Evolutionary conservation across 805 yeast species (phyloP).

Genomic region (Candida tammaniensis): DNA sequence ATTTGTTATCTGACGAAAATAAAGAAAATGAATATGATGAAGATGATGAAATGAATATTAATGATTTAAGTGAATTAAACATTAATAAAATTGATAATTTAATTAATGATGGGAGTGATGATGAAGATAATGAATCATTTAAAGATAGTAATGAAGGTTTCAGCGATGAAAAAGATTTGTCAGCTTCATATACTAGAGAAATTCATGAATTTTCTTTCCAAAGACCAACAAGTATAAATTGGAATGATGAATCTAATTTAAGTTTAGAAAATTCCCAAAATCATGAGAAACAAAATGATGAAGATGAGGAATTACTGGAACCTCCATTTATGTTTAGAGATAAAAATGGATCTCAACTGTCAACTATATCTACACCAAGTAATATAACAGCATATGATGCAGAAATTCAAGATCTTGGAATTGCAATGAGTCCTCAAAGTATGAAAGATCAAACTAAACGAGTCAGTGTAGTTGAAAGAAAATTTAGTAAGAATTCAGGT

Average conservation of each 20-base stretch:
- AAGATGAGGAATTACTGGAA: slow-evolving; percentile 1
- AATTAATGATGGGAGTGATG: slow-evolving; percentile 19
- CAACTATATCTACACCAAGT: slow-evolving; percentile 29
- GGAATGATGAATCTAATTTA: slow-evolving; percentile 38
- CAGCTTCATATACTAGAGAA: slow-evolving; percentile 6
- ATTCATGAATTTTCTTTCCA: slow-evolving; percentile 32
- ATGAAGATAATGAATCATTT: slow-evolving; percentile 1
- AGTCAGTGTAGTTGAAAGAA: slow-evolving; percentile 23
- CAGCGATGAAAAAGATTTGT: slow-evolving; percentile 3
- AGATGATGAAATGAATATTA: slow-evolving; percentile 25
- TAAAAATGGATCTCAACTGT: slow-evolving; percentile 9
- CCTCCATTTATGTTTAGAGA: slow-evolving; percentile 8
- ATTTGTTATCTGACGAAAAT: slow-evolving; percentile 16
- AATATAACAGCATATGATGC: slow-evolving; percentile 38
- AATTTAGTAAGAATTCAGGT: slow-evolving; percentile 30
- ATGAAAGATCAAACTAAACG: slow-evolving; percentile 19
- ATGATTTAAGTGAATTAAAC: slow-evolving; percentile 38
- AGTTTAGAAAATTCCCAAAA: slow-evolving; percentile 11
- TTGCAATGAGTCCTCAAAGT: slow-evolving; percentile 39
- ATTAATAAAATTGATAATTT: slow-evolving; percentile 36
- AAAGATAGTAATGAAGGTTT: slow-evolving; percentile 1
- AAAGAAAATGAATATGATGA: slow-evolving; percentile 13
- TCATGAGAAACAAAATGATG: not conserved
- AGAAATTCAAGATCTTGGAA: slow-evolving; percentile 42
- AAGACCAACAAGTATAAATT: slow-evolving; percentile 38